Percentiles rank a stretch among this genome's conserved stretches.
phyloP scores from a whole-genome alignment of 345 rosid species.

The Toxicodendron radicans region DNA sequence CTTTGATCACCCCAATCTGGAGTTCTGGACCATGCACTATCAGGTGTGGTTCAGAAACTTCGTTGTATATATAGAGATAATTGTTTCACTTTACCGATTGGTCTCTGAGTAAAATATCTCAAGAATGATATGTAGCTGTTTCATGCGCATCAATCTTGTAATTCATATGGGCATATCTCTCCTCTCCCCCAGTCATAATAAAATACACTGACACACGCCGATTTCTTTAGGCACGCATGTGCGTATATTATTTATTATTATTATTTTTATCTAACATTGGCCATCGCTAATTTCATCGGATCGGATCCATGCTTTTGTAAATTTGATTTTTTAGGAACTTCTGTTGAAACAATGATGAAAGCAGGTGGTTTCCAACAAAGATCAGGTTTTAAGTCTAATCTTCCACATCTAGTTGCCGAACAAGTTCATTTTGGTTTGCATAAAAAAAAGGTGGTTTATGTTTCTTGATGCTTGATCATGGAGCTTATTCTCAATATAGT shows the following conservation, averaged over 20 bases:
- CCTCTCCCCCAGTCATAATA: not conserved
- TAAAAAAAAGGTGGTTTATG: too few species aligned
- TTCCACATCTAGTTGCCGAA: too few species aligned
- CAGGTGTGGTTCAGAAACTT: slow-evolving; percentile 44
- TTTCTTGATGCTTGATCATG: too few species aligned
- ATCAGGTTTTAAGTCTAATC: too few species aligned
- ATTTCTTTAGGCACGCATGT: not conserved
- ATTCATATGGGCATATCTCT: slow-evolving; percentile 1
- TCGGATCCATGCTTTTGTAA: not conserved
- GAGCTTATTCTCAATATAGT: too few species aligned
- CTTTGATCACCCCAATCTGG: slow-evolving; percentile 34
- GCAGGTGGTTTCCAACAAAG: not conserved
- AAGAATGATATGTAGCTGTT: slow-evolving; percentile 37
- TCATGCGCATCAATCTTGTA: slow-evolving; percentile 31
- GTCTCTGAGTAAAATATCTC: slow-evolving; percentile 43
- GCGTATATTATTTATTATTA: not conserved
- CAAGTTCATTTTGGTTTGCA: too few species aligned
- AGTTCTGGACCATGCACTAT: slow-evolving; percentile 32
- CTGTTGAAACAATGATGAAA: not conserved
- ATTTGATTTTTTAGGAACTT: not conserved
- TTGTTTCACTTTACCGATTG: slow-evolving; percentile 46
- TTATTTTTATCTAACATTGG: not conserved
- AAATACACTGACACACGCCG: not conserved
- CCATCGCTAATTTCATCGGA: not conserved
- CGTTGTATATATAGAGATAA: slow-evolving; percentile 57